Evolutionary conservation across 2,329 filamentous ascomycete species (phyloP).

Genomic region (Cordyceps fumosorosea): DNA sequence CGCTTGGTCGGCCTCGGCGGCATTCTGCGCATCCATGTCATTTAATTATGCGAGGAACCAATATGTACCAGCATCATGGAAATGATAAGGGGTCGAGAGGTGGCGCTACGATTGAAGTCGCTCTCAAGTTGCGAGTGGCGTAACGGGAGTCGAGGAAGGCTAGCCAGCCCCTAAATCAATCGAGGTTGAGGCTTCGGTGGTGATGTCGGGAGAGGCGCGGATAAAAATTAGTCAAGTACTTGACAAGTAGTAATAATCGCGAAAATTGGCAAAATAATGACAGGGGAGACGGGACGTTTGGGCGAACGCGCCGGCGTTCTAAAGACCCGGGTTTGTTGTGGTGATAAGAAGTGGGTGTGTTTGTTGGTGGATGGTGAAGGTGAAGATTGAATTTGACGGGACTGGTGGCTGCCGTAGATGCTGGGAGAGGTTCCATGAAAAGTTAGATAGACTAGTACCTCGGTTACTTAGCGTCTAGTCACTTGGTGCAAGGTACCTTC

Average conservation of each 20-base stretch:
- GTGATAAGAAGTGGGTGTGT: conserved; percentile 10
- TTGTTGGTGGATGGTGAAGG: conserved; percentile 9
- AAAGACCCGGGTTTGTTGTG: conserved; percentile 9
- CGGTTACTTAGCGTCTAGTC: too few relatives aligned
- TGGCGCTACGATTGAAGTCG: conserved; percentile 13
- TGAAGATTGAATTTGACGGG: background rate
- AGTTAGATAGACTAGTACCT: too few relatives aligned
- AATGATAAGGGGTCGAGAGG: conserved; percentile 15
- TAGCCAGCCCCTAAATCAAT: conserved; percentile 10
- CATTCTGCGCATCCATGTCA: conserved; percentile 65
- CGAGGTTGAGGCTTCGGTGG: background rate
- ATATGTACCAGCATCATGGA: conserved; percentile 54
- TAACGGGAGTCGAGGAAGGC: background rate
- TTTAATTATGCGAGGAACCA: conserved; percentile 46
- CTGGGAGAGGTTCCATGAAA: too few relatives aligned
- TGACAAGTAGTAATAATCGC: background rate
- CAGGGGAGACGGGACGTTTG: background rate
- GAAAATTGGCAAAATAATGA: background rate
- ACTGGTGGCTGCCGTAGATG: too few relatives aligned
- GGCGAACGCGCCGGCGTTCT: background rate
- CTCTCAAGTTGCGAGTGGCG: background rate
- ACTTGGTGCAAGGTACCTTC: too few relatives aligned
- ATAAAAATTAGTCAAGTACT: background rate
- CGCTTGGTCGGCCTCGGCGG: conserved; percentile 54
- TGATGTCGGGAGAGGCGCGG: background rate